Percentiles rank a stretch among this genome's conserved stretches.
Conservation (phyloP, 805 yeast genomes). For the Myxozyma sirexii region DNA sequence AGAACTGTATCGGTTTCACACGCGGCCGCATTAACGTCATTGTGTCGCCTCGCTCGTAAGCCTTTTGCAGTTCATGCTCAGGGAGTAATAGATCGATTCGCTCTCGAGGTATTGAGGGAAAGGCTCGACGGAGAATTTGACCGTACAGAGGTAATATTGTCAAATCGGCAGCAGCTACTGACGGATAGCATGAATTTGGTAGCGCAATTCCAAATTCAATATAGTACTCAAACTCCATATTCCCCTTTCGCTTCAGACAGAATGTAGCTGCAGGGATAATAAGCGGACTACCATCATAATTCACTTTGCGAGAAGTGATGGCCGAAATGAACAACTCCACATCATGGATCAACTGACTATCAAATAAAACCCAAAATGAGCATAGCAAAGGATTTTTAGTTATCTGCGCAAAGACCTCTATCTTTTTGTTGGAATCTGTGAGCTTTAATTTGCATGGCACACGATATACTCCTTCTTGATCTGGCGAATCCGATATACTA, state of each 20-base stretch:
- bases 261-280: slow-evolving; percentile 14
- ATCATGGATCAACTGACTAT: slow-evolving; percentile 3
- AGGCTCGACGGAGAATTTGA: slow-evolving; percentile 19
- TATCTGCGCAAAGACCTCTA: slow-evolving; percentile 8
- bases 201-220: slow-evolving; percentile 27
- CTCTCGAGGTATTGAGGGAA: slow-evolving; percentile 15
- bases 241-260: neutral
- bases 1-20: slow-evolving; percentile 23
- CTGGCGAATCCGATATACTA: neutral
- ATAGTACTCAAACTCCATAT: neutral
- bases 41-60: slow-evolving; percentile 2
- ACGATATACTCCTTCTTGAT: neutral
- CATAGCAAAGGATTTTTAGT: slow-evolving; percentile 2
- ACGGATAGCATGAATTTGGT: slow-evolving; percentile 13
- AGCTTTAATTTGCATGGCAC: slow-evolving; percentile 16
- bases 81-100: slow-evolving; percentile 14
- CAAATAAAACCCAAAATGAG: slow-evolving; percentile 1
- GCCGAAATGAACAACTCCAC: slow-evolving; percentile 12
- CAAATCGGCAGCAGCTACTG: slow-evolving; percentile 24
- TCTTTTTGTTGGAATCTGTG: neutral
- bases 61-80: slow-evolving; percentile 14
- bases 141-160: slow-evolving; percentile 21
- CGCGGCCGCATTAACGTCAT: neutral
- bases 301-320: slow-evolving; percentile 1
- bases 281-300: slow-evolving; percentile 18